Conservation (phyloP, 345 rosid species). For the Euphorbia pulcherrima region DNA sequence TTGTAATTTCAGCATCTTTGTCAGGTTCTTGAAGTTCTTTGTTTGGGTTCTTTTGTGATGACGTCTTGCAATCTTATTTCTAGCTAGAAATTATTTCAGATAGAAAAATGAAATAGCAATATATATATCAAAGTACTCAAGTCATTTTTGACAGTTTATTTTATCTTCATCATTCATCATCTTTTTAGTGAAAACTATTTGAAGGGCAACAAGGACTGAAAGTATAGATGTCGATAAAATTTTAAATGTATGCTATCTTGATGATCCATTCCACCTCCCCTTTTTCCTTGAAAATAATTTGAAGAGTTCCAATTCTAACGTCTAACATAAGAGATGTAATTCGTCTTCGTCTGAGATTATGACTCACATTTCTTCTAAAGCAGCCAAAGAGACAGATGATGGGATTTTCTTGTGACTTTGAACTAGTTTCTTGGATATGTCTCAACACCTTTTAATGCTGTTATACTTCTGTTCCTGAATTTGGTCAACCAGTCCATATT, state of each 20-base stretch:
- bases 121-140: not conserved
- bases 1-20: not conserved
- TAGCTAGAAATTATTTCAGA: not conserved
- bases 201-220: not conserved
- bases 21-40: not conserved
- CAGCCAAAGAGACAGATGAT: not conserved
- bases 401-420: not conserved
- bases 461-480: not conserved
- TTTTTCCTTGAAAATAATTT: not conserved
- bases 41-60: not conserved
- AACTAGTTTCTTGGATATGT: not conserved
- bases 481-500: not conserved
- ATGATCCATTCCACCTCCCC: not conserved
- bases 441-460: not conserved
- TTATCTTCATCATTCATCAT: not conserved
- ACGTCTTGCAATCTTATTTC: not conserved
- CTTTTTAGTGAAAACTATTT: not conserved
- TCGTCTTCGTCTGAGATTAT: not conserved
- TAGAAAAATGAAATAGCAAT: not conserved
- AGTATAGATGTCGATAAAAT: not conserved
- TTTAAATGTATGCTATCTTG: not conserved
- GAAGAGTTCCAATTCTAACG: not conserved
- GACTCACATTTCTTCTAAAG: not conserved
- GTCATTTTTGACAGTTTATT: not conserved
- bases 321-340: not conserved